Conservation (phyloP, 768 basidiomycete species). For the Saitozyma sp. region DNA sequence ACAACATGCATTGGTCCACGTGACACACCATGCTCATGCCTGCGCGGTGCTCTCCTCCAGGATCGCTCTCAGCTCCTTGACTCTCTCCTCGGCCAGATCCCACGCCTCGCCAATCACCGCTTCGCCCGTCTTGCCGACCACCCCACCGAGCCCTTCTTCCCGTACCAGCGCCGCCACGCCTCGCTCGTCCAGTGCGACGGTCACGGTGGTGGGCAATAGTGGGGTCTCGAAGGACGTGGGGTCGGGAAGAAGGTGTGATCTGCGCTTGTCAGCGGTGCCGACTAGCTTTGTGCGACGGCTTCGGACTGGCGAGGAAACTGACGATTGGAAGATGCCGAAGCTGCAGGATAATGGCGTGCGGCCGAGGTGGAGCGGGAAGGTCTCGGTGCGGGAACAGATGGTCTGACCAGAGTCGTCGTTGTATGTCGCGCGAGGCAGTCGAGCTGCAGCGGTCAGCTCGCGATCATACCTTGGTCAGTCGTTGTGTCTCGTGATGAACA, state of each 20-base stretch:
- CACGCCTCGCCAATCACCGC: constrained; percentile 42
- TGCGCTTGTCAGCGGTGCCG: constrained; percentile 41
- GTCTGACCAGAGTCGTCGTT: constrained; percentile 67
- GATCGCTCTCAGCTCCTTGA: constrained; percentile 30
- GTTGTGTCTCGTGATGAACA: background rate
- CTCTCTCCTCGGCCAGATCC: constrained; percentile 33
- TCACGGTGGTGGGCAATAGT: constrained; percentile 66
- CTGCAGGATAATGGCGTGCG: constrained; percentile 57
- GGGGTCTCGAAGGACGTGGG: constrained; percentile 88
- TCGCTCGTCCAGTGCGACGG: constrained; percentile 41
- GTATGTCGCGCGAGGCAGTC: constrained; percentile 69
- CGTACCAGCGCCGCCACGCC: constrained; percentile 35
- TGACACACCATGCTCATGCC: too few relatives aligned
- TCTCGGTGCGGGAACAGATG: constrained; percentile 59
- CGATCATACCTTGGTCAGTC: background rate
- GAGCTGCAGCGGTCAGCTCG: constrained; percentile 57
- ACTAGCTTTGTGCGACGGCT: background rate
- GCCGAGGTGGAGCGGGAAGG: constrained; percentile 31
- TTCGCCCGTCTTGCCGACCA: constrained; percentile 40
- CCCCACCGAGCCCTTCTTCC: constrained; percentile 46
- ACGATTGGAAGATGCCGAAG: constrained; percentile 84
- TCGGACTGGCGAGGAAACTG: constrained; percentile 41
- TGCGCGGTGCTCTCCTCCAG: constrained; percentile 21
- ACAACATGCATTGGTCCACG: too few relatives aligned
- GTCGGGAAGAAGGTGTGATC: constrained; percentile 67